Evolutionary conservation across 768 basidiomycete genomes (phyloP).

Genomic region (Sistotremastrum suecicum): DNA sequence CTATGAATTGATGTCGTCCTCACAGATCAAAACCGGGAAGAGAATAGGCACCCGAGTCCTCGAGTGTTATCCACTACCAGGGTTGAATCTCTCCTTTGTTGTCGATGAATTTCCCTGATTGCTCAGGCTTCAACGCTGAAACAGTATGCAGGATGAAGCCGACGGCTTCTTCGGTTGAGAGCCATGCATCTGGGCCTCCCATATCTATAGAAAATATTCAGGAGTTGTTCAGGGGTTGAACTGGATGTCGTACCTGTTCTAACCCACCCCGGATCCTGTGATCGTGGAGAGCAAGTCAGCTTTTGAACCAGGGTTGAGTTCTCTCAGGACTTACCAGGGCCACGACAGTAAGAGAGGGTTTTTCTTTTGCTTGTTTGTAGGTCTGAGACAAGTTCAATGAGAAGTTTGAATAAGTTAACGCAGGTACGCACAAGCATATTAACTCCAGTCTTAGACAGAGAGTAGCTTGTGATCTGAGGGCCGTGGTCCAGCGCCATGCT

Average conservation of each 20-base stretch:
- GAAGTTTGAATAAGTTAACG: background rate
- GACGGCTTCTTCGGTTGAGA: conserved; percentile 19
- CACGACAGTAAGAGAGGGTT: conserved; percentile 19
- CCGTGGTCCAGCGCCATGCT: conserved; percentile 20
- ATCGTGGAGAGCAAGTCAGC: too few relatives aligned
- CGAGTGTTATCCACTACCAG: conserved; percentile 12
- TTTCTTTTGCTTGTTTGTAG: conserved; percentile 22
- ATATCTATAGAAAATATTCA: conserved; percentile 13
- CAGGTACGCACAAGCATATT: conserved; percentile 23
- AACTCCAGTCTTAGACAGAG: conserved; percentile 23
- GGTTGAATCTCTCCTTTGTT: conserved; percentile 17
- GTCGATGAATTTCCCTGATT: conserved; percentile 20
- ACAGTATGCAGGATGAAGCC: conserved; percentile 15
- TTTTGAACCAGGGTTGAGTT: too few relatives aligned
- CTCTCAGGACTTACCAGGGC: conserved; percentile 8
- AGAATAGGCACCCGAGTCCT: too few relatives aligned
- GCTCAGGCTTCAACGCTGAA: conserved; percentile 9
- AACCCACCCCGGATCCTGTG: conserved; percentile 23
- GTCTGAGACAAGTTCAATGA: conserved; percentile 12
- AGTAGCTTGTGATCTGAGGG: conserved; percentile 17
- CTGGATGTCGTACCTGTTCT: conserved; percentile 16
- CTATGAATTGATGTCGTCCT: too few relatives aligned
- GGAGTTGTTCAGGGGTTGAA: background rate
- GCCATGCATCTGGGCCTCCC: conserved; percentile 18
- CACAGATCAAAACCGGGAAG: too few relatives aligned